Evolutionary conservation across 129 eudicot genomes (phyloP), one percentile per base, ranked within the genome.

Genomic region (Pseudognaphalium luteoalbum): DNA sequence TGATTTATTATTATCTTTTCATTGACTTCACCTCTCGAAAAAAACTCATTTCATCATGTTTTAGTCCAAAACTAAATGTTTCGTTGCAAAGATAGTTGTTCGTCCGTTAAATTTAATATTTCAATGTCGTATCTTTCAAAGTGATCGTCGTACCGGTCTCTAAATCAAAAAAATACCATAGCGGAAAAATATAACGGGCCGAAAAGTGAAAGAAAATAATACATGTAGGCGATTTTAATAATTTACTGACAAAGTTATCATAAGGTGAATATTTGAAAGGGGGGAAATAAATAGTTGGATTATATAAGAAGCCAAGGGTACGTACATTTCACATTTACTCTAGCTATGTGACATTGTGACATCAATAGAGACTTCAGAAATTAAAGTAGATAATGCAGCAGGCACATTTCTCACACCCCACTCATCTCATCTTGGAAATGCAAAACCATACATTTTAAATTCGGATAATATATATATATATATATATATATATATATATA

Each of bases 281-380:
- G 47, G 47, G 14, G 9, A 35, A 41, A 54, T 4, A 54, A 54
- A 54, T 17, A 54, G 60, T 17, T 54, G n/a, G 25, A 54, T 54
- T 54, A 54, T 4, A 54, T 7, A 54, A 54, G 22, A 54, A 54
- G 60, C 60, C 60, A 54, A 54, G 47, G 60, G 60, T 54, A 54
- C 60, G 60, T 54, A 54, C 60, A 54, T 54, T 54, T 54, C 21
- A 54, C 60, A 54, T 54, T 54, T 54, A 54, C 60, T 54, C 60
- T 19, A 54, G 28, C 28, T 25, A 25, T 25, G 28, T 25, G 28
- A 25, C 28, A 25, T 25, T n/a, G 60, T 17, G 10, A 52, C 59
- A 17, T 52, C 1, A 19, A 52, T 52, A 19, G n/a, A 51, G 59
- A 52, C 59, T 52, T 21, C n/a, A 5, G 60, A 54, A 19, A 17